These are phyloP conservation scores for Astrothelium macrocarpum DNA, from an alignment of 495 filamentous ascomycete species.

Conservation along the genomic window DNA sequence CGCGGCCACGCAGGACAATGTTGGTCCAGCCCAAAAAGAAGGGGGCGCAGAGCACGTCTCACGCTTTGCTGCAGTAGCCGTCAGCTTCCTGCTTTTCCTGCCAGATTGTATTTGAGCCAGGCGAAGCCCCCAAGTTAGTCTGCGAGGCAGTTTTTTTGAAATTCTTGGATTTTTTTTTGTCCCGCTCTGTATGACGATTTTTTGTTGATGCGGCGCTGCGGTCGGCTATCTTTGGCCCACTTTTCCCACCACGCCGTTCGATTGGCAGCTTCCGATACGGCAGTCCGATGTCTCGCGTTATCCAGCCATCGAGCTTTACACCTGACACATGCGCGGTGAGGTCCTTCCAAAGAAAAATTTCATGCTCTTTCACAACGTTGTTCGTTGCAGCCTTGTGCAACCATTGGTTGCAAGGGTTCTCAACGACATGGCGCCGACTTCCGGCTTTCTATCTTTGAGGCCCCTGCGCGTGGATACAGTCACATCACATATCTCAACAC, in stretches of 20 bases:
- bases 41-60: conserved; percentile 4
- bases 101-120: neutral
- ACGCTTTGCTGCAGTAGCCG: neutral
- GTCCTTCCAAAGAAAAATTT: neutral
- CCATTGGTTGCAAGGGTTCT: neutral
- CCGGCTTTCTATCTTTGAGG: too few relatives aligned
- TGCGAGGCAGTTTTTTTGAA: neutral
- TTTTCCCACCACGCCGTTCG: neutral
- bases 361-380: too few relatives aligned
- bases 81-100: neutral
- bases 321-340: neutral
- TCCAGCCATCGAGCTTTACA: neutral
- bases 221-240: neutral
- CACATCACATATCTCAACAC: neutral
- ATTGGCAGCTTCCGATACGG: neutral
- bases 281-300: neutral
- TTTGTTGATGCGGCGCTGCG: neutral
- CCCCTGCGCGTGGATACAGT: too few relatives aligned
- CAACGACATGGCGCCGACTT: too few relatives aligned
- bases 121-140: neutral
- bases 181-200: neutral
- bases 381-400: neutral
- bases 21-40: neutral
- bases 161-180: neutral
- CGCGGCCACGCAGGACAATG: neutral